A percentile compares a stretch with the other conserved stretches of the same genome.
Evolutionary conservation across 2,329 filamentous ascomycete genomes (phyloP).

Genomic region (Graphium sp.): DNA sequence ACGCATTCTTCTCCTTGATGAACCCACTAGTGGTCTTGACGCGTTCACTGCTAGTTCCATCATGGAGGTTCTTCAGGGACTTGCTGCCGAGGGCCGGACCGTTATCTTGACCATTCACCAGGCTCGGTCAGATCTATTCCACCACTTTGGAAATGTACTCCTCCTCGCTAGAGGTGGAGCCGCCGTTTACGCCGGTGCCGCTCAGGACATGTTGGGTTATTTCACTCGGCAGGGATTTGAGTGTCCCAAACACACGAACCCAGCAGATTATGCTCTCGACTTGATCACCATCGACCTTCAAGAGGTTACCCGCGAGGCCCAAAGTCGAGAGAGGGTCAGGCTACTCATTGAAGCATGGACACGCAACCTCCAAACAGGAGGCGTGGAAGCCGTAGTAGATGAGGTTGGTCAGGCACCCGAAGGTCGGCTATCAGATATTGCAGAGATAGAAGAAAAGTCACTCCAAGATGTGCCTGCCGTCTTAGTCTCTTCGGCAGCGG

Average conservation of each 20-base stretch:
- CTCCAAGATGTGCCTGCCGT: background rate
- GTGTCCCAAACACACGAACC: conserved; percentile 56
- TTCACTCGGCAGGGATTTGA: conserved; percentile 42
- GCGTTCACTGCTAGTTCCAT: conserved; percentile 66
- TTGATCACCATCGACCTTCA: conserved; percentile 63
- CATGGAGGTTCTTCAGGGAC: conserved; percentile 52
- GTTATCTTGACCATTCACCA: conserved; percentile 67
- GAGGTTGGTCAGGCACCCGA: background rate
- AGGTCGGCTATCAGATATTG: background rate
- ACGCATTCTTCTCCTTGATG: conserved; percentile 54
- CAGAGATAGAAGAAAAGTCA: background rate
- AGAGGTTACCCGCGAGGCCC: conserved; percentile 40
- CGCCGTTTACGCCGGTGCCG: conserved; percentile 49
- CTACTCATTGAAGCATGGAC: conserved; percentile 44
- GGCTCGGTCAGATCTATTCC: conserved; percentile 56
- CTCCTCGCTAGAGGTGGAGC: conserved; percentile 54
- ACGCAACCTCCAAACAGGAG: conserved; percentile 2
- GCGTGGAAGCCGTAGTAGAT: background rate
- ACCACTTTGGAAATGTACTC: conserved; percentile 53
- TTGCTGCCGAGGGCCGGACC: conserved; percentile 58
- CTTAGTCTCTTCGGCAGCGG: conserved; percentile 1
- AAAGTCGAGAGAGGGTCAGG: conserved; percentile 45
- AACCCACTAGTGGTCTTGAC: conserved; percentile 61
- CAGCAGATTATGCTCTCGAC: conserved; percentile 63
- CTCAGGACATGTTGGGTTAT: conserved; percentile 46